These are phyloP conservation scores for Laburnicola sp. DNA, from an alignment of 2,329 filamentous ascomycete species.

Conservation along the genomic window DNA sequence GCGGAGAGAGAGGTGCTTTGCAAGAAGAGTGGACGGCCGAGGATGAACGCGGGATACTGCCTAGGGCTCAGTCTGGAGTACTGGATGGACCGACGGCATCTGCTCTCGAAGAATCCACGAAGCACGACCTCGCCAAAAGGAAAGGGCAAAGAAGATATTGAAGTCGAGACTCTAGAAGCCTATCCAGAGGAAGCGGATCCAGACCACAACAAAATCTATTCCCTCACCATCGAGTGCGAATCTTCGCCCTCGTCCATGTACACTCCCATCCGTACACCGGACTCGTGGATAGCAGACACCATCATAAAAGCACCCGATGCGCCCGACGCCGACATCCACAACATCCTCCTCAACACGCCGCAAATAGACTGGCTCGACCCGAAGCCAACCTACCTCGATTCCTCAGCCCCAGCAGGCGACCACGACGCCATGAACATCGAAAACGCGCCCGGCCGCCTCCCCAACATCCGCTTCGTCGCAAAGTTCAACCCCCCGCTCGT, in stretches of 20 bases:
- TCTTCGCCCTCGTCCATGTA: slow-evolving; percentile 51
- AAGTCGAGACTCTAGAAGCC: slow-evolving; percentile 20
- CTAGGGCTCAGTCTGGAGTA: slow-evolving; percentile 76
- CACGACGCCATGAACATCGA: slow-evolving; percentile 59
- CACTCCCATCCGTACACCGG: slow-evolving; percentile 69
- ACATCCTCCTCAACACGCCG: slow-evolving; percentile 49
- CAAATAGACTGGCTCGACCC: slow-evolving; percentile 73
- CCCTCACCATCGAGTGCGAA: slow-evolving; percentile 68
- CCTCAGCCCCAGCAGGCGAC: slow-evolving; percentile 44
- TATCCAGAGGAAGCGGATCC: slow-evolving; percentile 41
- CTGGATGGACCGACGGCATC: slow-evolving; percentile 67
- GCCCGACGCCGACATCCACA: slow-evolving; percentile 42
- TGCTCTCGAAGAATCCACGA: slow-evolving; percentile 36
- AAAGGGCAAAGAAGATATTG: slow-evolving; percentile 43
- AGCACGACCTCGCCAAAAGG: slow-evolving; percentile 40
- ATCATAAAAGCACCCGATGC: slow-evolving; percentile 60
- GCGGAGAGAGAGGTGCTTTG: slow-evolving; percentile 66
- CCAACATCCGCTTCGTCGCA: slow-evolving; percentile 74
- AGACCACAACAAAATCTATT: slow-evolving; percentile 60
- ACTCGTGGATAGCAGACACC: slow-evolving; percentile 71
- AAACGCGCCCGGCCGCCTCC: slow-evolving; percentile 59
- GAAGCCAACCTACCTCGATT: slow-evolving; percentile 58
- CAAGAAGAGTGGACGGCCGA: slow-evolving; percentile 68
- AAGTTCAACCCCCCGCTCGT: slow-evolving; percentile 74
- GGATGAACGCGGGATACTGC: slow-evolving; percentile 68